phyloP scores from a whole-genome alignment of 2,329 filamentous ascomycete species.

The Didymella glomerata region DNA sequence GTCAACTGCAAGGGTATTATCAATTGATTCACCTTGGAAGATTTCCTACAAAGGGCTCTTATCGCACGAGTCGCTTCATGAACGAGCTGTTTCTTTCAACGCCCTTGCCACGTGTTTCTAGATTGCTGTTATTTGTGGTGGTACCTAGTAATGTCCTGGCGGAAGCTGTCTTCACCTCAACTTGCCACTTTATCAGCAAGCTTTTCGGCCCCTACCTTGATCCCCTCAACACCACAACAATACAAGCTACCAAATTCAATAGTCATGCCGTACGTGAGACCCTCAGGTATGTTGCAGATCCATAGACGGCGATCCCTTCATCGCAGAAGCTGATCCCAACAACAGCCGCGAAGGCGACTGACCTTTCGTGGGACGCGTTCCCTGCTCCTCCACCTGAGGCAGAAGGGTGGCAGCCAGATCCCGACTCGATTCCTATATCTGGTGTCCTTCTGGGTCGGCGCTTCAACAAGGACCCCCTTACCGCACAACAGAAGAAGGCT shows the following conservation, averaged over 20 bases:
- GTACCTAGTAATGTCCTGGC: constrained; percentile 1
- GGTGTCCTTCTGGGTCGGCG: constrained; percentile 13
- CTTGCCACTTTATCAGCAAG: neutral
- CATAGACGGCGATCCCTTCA: neutral
- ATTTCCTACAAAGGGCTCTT: neutral
- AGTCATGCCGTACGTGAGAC: constrained; percentile 1
- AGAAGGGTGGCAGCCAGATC: constrained; percentile 22
- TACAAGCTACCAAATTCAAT: neutral
- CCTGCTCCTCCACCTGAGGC: constrained; percentile 19
- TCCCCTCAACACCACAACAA: neutral
- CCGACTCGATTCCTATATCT: constrained; percentile 14
- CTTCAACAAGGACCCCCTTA: constrained; percentile 11
- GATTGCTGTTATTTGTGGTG: neutral
- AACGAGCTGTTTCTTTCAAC: neutral
- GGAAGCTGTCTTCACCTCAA: constrained; percentile 21
- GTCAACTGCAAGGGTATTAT: neutral
- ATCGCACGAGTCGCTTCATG: neutral
- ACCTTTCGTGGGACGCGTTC: constrained; percentile 21
- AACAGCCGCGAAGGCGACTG: neutral
- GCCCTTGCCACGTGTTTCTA: neutral
- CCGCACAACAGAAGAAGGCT: neutral
- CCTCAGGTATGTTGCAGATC: neutral
- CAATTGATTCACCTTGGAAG: neutral
- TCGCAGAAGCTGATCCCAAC: neutral
- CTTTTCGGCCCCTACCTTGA: neutral